Percentiles rank a stretch among this genome's conserved stretches.
These are phyloP conservation scores for Esteya vermicola DNA, from an alignment of 2,329 filamentous ascomycete genomes.

Conservation along the genomic window DNA sequence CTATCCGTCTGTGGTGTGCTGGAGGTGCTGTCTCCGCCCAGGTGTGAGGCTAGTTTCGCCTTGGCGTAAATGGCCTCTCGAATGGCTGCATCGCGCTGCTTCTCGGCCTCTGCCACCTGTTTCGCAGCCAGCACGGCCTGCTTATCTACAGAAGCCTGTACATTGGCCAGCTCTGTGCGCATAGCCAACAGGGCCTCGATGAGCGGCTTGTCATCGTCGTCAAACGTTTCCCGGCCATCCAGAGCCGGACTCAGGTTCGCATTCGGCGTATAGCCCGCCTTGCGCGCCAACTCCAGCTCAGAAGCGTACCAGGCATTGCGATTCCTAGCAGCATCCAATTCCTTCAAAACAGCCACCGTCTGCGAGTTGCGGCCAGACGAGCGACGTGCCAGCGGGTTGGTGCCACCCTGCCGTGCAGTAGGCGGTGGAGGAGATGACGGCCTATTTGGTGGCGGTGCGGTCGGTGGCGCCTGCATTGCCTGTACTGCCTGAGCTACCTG, in stretches of 20 bases:
- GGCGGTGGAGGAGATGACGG: slow-evolving; percentile 46
- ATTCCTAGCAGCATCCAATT: slow-evolving; percentile 71
- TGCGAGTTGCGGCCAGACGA: slow-evolving; percentile 48
- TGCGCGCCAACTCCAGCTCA: slow-evolving; percentile 80
- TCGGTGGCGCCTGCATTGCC: too few relatives aligned
- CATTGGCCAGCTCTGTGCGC: slow-evolving; percentile 75
- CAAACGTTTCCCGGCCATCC: slow-evolving; percentile 72
- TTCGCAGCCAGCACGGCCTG: slow-evolving; percentile 76
- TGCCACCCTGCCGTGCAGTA: slow-evolving; percentile 32
- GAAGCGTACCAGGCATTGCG: slow-evolving; percentile 96
- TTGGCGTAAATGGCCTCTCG: slow-evolving; percentile 92
- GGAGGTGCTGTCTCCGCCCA: slow-evolving; percentile 43
- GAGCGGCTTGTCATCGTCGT: slow-evolving; percentile 81
- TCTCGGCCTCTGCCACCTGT: slow-evolving; percentile 85
- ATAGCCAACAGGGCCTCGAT: slow-evolving; percentile 88
- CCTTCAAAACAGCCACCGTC: slow-evolving; percentile 65
- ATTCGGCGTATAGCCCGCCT: slow-evolving; percentile 71
- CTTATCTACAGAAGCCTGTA: slow-evolving; percentile 79
- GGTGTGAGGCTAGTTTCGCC: slow-evolving; percentile 73
- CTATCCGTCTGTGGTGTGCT: slow-evolving; percentile 45
- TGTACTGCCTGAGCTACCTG: too few relatives aligned
- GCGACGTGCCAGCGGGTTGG: slow-evolving; percentile 44
- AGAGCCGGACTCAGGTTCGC: slow-evolving; percentile 55
- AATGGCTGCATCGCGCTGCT: slow-evolving; percentile 86
- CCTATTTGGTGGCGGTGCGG: slow-evolving; percentile 35